Evolutionary conservation across 1,284 basidiomycete genomes (phyloP), one percentile per base, ranked within the genome.

Genomic region (Puccinia polysora): DNA sequence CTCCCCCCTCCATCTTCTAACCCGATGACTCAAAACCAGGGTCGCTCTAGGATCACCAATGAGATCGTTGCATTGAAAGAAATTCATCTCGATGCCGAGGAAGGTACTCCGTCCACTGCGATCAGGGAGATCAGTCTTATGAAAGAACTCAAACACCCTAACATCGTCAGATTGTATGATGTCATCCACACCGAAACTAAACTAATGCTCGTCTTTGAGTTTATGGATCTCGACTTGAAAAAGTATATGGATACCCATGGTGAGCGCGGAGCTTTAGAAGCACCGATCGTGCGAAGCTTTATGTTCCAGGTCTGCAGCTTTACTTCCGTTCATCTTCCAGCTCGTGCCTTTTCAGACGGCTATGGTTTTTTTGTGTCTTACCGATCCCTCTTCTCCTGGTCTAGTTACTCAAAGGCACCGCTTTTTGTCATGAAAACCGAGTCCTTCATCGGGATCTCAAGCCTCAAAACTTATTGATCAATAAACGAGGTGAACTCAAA

Each of bases 231-330:
- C 80, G 96, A 99, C 81, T 84, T 99, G 70, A 99, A 99, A 82
- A 93, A 94, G 80, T 98, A 97, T 82, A 99, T 99, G 96, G 96
- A 99, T 81, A 88, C 91, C 40, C 89, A 97, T 76, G 96, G 96
- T 64, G 91, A 97, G 75, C 88, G 91, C 73, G 93, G 95, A 72
- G 94, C 96, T 10, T 86, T 99, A 52, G 91, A 95, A 72, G 90
- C 92, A 0, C 84, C 85, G 73, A 93, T 91, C n/a, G 93, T 97
- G 75, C 88, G 92, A 75, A 94, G 88, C 78, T 97, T 96, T 82
- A 94, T 92, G 91, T 65, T 64, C 58, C 70, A 72, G 52, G 70
- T 65, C 5, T 25, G 70, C 18, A 36, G 12, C 2, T 52, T 53
- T 30, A 20, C 25, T 40, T 40, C 20, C 10, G 40, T 28, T 34